Evolutionary conservation across 1,284 basidiomycete genomes (phyloP).

Genomic region (Ceratobasidium papillatum): DNA sequence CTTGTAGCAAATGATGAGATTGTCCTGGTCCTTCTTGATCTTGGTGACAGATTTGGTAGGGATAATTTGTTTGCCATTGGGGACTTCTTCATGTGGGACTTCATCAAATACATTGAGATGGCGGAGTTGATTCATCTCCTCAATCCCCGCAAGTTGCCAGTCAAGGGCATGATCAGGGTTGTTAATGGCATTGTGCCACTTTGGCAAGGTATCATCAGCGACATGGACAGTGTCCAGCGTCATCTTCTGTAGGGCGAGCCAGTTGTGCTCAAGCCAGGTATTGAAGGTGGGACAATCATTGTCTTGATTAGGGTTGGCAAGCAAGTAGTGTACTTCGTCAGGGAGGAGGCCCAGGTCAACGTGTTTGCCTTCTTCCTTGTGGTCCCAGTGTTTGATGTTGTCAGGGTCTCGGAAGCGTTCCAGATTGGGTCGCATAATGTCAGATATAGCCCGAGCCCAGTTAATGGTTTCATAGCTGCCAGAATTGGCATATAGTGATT

Average conservation of each 20-base stretch:
- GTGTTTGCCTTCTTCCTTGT: not conserved
- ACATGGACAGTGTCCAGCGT: not conserved
- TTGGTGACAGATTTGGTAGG: not conserved
- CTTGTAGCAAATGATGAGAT: not conserved
- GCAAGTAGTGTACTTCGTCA: not conserved
- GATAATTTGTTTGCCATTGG: not conserved
- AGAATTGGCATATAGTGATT: too few relatives aligned
- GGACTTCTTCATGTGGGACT: not conserved
- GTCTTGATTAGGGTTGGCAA: not conserved
- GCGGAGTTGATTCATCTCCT: not conserved
- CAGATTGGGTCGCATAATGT: not conserved
- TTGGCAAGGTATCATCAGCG: not conserved
- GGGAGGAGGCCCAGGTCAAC: not conserved
- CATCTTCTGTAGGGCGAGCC: not conserved
- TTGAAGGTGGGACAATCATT: not conserved
- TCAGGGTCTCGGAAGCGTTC: not conserved
- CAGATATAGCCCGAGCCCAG: not conserved
- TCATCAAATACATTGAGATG: not conserved
- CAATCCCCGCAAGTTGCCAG: not conserved
- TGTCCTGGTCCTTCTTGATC: not conserved
- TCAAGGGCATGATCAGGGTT: constrained; percentile 1
- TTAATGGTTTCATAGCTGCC: too few relatives aligned
- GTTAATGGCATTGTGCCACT: not conserved
- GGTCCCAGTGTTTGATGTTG: not conserved
- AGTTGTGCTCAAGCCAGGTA: not conserved